Base-by-base conservation (phyloP, 768 basidiomycete species). In the Naganishia vaughanmartiniae region DNA sequence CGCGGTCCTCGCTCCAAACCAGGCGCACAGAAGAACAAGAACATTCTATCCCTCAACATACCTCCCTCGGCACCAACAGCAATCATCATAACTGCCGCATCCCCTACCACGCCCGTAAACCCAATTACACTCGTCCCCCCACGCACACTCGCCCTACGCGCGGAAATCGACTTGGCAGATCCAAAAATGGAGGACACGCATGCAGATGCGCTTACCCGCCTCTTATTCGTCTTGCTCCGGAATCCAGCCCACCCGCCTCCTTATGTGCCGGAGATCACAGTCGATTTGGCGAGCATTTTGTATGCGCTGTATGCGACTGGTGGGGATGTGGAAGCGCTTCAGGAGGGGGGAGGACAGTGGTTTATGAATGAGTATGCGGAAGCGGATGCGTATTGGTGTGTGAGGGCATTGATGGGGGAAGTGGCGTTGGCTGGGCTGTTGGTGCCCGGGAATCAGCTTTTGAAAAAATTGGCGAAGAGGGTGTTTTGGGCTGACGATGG, bases 321-420 rank as follows among this genome's bases (percentile, higher is more conserved):
- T 28, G 57, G 66, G 19, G 46, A 72, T 24, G 39, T 39, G 34
- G 66, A 48, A 4, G 51, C 51, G 12, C 53, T 56, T 21, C 34
- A 53, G 4, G 24, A 42, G 48, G 51, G 30, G 48, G 51, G 30
- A 2, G 48, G 31, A 1, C 45, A 55, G 31, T 30, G 34, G 56
- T 31, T 55, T n/a, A n/a, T 45, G n/a, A 55, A 55, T n/a, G 67
- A 51, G 1, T 65, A 70, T 26, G 73, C 74, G 10, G 78, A 79
- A 56, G 75, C 73, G n/a, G 75, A 77, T 46, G 71, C 76, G 19
- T 79, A 76, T 53, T 76, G 76, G 76, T 73, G 73, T 5, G 73
- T 78, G 24, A 67, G 73, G 4, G 74, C 69, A 24, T 33, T 80
- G 14, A 73, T 80, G 70, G 67, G 71, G 9, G 79, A 78, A 28